Percentiles rank a stretch among this genome's conserved stretches.
These are phyloP conservation scores for Discostella stelligera DNA, from an alignment of 352 stramenopile genomes.

Conservation along the genomic window DNA sequence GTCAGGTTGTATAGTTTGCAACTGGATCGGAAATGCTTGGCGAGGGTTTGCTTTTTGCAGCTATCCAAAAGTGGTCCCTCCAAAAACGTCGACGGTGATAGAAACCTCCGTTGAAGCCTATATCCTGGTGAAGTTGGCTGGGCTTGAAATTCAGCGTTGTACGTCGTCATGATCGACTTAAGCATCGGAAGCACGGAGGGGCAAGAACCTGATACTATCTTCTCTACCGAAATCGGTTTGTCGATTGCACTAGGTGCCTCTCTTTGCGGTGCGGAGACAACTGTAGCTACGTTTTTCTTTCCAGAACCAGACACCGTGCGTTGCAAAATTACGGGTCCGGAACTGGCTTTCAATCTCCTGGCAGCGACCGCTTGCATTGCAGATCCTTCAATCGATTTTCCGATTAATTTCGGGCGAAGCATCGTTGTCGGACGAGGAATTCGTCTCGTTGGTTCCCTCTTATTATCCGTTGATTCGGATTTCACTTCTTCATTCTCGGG, in stretches of 20 bases:
- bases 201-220: conserved; percentile 11
- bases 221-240: conserved; percentile 12
- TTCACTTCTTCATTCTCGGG: conserved; percentile 4
- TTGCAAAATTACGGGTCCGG: conserved; percentile 31
- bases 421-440: conserved; percentile 67
- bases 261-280: conserved; percentile 13
- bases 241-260: conserved; percentile 24
- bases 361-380: conserved; percentile 75
- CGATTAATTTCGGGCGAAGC: conserved; percentile 73
- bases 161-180: conserved; percentile 32
- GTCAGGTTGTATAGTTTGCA: conserved; percentile 33
- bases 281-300: conserved; percentile 26
- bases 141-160: conserved; percentile 24
- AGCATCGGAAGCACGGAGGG: conserved; percentile 30
- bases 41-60: conserved; percentile 37
- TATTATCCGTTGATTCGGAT: conserved; percentile 23
- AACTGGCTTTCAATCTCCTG: conserved; percentile 67
- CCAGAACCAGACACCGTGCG: conserved; percentile 14
- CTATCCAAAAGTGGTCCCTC: conserved; percentile 21
- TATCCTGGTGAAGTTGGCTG: conserved; percentile 23
- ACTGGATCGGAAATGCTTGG: conserved; percentile 34
- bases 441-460: conserved; percentile 39
- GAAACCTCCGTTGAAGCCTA: conserved; percentile 50
- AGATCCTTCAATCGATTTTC: conserved; percentile 75
- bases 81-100: conserved; percentile 50